Evolutionary conservation across 2,329 filamentous ascomycete genomes (phyloP).

Genomic region (Fusarium temperatum): DNA sequence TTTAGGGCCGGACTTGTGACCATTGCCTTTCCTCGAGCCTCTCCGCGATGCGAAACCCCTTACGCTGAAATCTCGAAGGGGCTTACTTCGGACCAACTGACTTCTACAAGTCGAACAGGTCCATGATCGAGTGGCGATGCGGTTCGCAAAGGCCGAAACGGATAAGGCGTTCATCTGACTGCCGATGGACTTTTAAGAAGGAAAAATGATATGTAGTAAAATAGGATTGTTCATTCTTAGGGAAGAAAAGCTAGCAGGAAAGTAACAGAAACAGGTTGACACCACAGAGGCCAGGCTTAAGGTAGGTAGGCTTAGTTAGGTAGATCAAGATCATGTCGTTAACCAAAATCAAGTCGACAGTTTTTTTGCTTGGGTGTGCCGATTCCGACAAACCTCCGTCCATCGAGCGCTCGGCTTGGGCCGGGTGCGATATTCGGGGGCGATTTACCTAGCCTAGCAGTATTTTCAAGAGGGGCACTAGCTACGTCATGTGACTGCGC

Average conservation of each 20-base stretch:
- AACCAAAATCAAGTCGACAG: slow-evolving; percentile 33
- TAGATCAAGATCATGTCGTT: slow-evolving; percentile 33
- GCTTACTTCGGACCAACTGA: slow-evolving; percentile 49
- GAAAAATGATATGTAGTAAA: slow-evolving; percentile 3
- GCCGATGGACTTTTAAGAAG: slow-evolving; percentile 24
- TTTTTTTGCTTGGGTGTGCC: slow-evolving; percentile 41
- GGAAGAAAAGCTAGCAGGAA: not conserved
- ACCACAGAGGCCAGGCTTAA: not conserved
- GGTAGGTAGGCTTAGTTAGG: slow-evolving; percentile 20
- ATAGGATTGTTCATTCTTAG: slow-evolving; percentile 37
- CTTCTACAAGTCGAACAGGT: slow-evolving; percentile 58
- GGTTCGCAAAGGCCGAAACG: slow-evolving; percentile 50
- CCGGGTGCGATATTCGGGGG: slow-evolving; percentile 35
- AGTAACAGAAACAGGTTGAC: slow-evolving; percentile 2
- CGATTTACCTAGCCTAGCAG: not conserved
- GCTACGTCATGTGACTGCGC: slow-evolving; percentile 46
- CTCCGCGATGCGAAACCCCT: slow-evolving; percentile 46
- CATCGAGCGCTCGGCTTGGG: slow-evolving; percentile 31
- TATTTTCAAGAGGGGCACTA: slow-evolving; percentile 1
- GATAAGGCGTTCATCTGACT: slow-evolving; percentile 55
- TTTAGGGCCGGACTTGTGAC: slow-evolving; percentile 38
- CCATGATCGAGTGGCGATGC: slow-evolving; percentile 53
- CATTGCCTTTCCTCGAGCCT: slow-evolving; percentile 34
- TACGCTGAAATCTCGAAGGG: slow-evolving; percentile 37
- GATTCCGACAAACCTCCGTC: slow-evolving; percentile 42